Evolutionary conservation across 148 eudicot species (phyloP).

Genomic region (Simmondsia chinensis): DNA sequence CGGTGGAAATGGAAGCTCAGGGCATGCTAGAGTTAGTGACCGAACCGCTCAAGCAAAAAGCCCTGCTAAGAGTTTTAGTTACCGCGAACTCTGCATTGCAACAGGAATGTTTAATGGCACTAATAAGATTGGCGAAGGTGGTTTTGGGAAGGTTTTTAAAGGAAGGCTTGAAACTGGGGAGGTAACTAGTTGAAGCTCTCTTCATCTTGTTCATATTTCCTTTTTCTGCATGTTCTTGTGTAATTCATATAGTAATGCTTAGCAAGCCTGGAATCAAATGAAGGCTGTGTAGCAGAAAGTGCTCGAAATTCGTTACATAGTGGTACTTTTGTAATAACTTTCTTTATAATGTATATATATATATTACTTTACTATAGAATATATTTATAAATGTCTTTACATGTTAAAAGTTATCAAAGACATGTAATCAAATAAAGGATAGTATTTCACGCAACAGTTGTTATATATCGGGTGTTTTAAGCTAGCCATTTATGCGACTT

Average conservation of each 20-base stretch:
- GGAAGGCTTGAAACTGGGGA: slow-evolving; percentile 31
- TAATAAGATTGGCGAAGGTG: slow-evolving; percentile 68
- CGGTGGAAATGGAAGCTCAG: slow-evolving; percentile 10
- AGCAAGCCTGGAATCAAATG: no score
- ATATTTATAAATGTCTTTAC: no score
- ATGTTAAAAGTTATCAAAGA: no score
- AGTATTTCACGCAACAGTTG: no score
- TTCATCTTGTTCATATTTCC: not conserved
- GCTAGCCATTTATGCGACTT: no score
- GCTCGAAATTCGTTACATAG: no score
- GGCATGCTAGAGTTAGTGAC: slow-evolving; percentile 13
- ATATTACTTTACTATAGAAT: no score
- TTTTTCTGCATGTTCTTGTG: not conserved
- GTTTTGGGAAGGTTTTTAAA: slow-evolving; percentile 61
- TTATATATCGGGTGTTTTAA: no score
- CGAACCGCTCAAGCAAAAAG: slow-evolving; percentile 8
- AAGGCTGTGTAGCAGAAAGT: no score
- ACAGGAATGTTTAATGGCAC: slow-evolving; percentile 28
- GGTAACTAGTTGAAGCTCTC: slow-evolving; percentile 10
- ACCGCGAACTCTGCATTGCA: slow-evolving; percentile 32
- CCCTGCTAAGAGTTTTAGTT: slow-evolving; percentile 32
- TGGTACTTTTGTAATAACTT: no score
- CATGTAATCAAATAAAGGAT: no score
- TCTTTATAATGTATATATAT: no score
- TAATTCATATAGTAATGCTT: not conserved